phyloP scores from a whole-genome alignment of 192 early-diverging fungal species.

The Coemansia sp. region DNA sequence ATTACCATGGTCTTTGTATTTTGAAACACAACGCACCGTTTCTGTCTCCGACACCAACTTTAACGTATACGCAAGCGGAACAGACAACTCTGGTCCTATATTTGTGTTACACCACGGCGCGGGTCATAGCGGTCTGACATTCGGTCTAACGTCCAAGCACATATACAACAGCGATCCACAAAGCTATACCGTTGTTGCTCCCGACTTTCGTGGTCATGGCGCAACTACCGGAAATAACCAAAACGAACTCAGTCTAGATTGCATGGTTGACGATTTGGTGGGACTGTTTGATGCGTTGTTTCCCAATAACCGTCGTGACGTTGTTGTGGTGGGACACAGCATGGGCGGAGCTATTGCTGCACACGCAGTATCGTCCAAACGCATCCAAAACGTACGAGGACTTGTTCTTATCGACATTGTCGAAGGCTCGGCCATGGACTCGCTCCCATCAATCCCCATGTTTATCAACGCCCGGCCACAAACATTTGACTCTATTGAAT shows the following conservation, averaged over 20 bases:
- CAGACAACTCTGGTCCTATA: conserved; percentile 49
- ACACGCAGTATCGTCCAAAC: conserved; percentile 56
- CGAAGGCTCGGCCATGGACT: conserved; percentile 63
- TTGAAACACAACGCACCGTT: conserved; percentile 51
- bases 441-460: conserved; percentile 35
- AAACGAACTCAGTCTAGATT: conserved; percentile 55
- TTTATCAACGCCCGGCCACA: conserved; percentile 42
- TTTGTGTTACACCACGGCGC: conserved; percentile 85
- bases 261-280: conserved; percentile 59
- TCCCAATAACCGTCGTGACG: conserved; percentile 50
- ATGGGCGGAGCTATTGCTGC: conserved; percentile 73
- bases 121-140: conserved; percentile 65
- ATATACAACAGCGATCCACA: conserved; percentile 45
- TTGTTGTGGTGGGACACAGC: conserved; percentile 78
- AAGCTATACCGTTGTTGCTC: conserved; percentile 53
- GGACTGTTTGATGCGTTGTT: conserved; percentile 52
- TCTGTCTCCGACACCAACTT: conserved; percentile 45
- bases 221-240: conserved; percentile 47
- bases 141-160: conserved; percentile 59
- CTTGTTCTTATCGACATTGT: conserved; percentile 75
- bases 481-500: conserved; percentile 20
- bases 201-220: conserved; percentile 76
- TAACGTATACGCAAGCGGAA: conserved; percentile 41
- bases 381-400: conserved; percentile 56
- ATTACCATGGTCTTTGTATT: conserved; percentile 56